Evolutionary conservation across 2,329 filamentous ascomycete species (phyloP).

Genomic region (Fusarium kyushuense): DNA sequence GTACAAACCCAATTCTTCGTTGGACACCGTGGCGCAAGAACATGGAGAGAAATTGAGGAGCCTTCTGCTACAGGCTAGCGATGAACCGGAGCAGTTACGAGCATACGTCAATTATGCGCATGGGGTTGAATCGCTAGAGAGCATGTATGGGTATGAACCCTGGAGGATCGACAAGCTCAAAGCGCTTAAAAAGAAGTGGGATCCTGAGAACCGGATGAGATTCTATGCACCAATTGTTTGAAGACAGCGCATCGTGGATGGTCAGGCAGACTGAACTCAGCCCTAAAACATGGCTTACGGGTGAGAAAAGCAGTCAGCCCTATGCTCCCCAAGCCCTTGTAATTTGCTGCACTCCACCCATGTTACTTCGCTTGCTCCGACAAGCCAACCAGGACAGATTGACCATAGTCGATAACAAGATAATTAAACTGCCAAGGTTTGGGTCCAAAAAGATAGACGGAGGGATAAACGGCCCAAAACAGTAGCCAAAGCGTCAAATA

Average conservation of each 20-base stretch:
- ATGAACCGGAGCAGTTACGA: slow-evolving; percentile 15
- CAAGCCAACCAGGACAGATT: not conserved
- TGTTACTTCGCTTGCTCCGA: not conserved
- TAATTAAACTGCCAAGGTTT: slow-evolving; percentile 6
- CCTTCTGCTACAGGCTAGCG: slow-evolving; percentile 16
- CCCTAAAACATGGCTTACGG: not conserved
- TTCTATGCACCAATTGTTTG: slow-evolving; percentile 45
- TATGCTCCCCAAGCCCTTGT: not conserved
- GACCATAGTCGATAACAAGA: not conserved
- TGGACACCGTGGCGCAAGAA: slow-evolving; percentile 18
- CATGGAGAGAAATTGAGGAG: slow-evolving; percentile 23
- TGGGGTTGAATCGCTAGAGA: slow-evolving; percentile 19
- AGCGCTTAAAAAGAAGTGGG: slow-evolving; percentile 60
- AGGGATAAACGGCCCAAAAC: not conserved
- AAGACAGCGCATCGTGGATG: not conserved
- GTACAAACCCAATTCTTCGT: slow-evolving; percentile 29
- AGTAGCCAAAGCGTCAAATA: not conserved
- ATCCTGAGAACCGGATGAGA: slow-evolving; percentile 52
- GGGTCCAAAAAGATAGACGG: no score
- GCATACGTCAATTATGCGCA: slow-evolving; percentile 41
- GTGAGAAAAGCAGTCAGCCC: slow-evolving; percentile 11
- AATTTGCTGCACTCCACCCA: not conserved
- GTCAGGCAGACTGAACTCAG: slow-evolving; percentile 6
- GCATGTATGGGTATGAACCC: slow-evolving; percentile 26
- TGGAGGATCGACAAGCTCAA: slow-evolving; percentile 59